These are phyloP conservation scores for Fusarium illudens DNA, from an alignment of 2,329 filamentous ascomycete species.

Conservation along the genomic window DNA sequence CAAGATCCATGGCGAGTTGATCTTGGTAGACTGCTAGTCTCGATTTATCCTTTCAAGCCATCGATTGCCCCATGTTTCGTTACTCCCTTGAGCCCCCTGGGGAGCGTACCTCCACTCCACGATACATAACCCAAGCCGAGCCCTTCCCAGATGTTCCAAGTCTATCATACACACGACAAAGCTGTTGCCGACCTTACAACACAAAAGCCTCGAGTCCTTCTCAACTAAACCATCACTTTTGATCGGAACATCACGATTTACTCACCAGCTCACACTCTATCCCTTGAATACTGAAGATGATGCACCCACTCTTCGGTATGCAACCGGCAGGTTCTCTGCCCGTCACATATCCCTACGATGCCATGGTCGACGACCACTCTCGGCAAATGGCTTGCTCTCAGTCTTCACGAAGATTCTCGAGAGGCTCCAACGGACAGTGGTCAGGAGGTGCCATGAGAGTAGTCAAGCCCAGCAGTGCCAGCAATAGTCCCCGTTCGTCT, in stretches of 20 bases:
- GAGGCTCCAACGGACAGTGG: constrained; percentile 60
- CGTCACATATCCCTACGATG: constrained; percentile 46
- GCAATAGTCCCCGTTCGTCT: constrained; percentile 71
- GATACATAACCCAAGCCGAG: constrained; percentile 45
- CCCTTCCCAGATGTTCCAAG: constrained; percentile 29
- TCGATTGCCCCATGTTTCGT: constrained; percentile 47
- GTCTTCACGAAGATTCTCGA: constrained; percentile 57
- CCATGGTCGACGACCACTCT: constrained; percentile 60
- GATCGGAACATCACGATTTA: not conserved
- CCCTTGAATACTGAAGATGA: constrained; percentile 39
- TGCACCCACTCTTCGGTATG: constrained; percentile 43
- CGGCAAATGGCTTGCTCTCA: constrained; percentile 61
- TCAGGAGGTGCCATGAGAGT: constrained; percentile 64
- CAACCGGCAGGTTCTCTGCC: constrained; percentile 42
- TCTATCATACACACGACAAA: constrained; percentile 4
- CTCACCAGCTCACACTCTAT: not conserved
- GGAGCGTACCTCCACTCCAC: constrained; percentile 34
- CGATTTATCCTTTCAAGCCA: constrained; percentile 50
- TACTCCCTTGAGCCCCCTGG: constrained; percentile 45
- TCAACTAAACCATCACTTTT: not conserved
- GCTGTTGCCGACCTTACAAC: not conserved
- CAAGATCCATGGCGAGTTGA: constrained; percentile 50
- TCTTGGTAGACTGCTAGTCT: constrained; percentile 47
- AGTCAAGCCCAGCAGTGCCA: constrained; percentile 71
- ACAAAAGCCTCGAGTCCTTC: not conserved